Evolutionary conservation across 1,284 basidiomycete genomes (phyloP).

Genomic region (Cryptococcus amylolentus): DNA sequence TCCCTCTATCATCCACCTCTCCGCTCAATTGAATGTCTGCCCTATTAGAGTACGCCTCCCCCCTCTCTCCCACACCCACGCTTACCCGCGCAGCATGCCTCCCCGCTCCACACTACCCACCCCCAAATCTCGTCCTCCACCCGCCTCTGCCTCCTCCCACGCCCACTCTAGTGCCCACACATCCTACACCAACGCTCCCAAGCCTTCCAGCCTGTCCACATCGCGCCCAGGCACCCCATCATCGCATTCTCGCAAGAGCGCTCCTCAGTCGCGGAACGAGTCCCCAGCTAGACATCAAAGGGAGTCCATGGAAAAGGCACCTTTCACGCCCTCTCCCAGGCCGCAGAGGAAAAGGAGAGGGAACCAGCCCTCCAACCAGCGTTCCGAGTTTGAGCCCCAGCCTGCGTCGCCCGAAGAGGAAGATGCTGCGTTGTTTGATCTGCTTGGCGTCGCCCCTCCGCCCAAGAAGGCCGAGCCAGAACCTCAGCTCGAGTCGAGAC

Average conservation of each 20-base stretch:
- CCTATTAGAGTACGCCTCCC: not conserved
- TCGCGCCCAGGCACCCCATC: not conserved
- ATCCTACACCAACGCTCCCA: not conserved
- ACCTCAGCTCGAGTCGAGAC: not conserved
- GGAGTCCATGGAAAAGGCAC: not conserved
- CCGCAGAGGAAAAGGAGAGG: not conserved
- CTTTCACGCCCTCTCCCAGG: not conserved
- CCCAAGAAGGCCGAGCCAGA: not conserved
- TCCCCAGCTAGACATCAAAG: not conserved
- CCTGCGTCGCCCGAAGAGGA: conserved; percentile 16
- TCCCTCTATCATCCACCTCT: not conserved
- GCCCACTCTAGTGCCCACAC: not conserved
- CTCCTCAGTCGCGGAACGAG: not conserved
- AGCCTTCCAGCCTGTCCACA: not conserved
- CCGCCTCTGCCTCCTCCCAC: not conserved
- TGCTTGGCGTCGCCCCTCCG: conserved; percentile 27
- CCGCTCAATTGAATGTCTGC: not conserved
- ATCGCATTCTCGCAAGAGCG: not conserved
- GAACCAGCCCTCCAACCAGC: conserved; percentile 11
- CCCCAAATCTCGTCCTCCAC: not conserved
- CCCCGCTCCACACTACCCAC: not conserved
- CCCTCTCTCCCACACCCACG: not conserved
- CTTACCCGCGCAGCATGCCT: conserved; percentile 6
- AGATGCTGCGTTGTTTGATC: conserved; percentile 32
- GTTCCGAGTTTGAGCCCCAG: not conserved